Evolutionary conservation across 306 rosid species (phyloP).

Genomic region (Phaseolus lunatus): DNA sequence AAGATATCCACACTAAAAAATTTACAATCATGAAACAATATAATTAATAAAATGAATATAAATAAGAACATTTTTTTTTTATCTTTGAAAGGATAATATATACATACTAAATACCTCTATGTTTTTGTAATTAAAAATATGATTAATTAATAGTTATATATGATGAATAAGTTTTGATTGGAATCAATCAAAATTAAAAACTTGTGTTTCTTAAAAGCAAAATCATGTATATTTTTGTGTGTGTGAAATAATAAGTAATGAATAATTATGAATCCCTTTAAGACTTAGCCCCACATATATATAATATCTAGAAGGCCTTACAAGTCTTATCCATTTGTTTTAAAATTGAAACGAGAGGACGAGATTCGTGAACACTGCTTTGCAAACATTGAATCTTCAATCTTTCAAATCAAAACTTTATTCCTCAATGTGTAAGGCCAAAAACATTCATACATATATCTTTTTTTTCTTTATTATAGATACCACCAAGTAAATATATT

Average conservation of each 20-base stretch:
- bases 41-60: no score
- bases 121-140: no score
- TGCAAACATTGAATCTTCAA: background rate
- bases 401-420: background rate
- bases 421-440: background rate
- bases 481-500: background rate
- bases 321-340: conserved; percentile 27
- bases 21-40: no score
- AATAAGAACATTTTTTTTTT: no score
- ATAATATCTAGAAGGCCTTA: conserved; percentile 18
- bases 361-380: background rate
- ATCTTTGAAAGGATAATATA: no score
- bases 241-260: background rate
- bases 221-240: background rate
- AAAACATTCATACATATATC: background rate
- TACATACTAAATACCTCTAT: no score
- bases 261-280: background rate
- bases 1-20: no score
- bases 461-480: background rate
- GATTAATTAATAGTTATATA: background rate
- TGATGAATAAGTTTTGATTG: background rate
- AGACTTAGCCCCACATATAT: background rate
- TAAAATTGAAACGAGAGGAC: conserved; percentile 42
- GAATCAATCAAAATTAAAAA: background rate
- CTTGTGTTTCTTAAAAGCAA: background rate